Evolutionary conservation across 371 early-diverging fungal species (phyloP).

Genomic region (Mortierella sp.): DNA sequence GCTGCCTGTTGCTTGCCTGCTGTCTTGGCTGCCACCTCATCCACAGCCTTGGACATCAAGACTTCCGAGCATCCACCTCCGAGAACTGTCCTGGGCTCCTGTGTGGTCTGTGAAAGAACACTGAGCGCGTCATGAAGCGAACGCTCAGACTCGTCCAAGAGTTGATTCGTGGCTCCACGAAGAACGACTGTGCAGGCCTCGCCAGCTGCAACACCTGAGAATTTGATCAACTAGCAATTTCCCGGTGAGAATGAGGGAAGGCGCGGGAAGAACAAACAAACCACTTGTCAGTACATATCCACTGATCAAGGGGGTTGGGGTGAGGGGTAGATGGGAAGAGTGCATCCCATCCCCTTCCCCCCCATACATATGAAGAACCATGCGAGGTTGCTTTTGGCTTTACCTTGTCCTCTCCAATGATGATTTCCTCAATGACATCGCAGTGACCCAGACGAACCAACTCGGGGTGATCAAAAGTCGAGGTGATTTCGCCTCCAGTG

Average conservation of each 20-base stretch:
- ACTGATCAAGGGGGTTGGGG: too few species aligned
- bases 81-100: constrained; percentile 94
- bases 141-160: constrained; percentile 99
- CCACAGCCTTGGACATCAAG: constrained; percentile 97
- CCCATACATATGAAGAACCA: too few species aligned
- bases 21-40: constrained; percentile 90
- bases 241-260: too few species aligned
- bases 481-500: constrained; percentile 97
- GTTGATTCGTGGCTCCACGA: constrained; percentile 97
- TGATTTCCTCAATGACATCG: constrained; percentile 96
- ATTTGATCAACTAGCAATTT: constrained; percentile 92
- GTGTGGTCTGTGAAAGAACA: constrained; percentile 96
- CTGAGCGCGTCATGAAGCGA: constrained; percentile 99
- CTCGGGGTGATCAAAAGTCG: constrained; percentile 99
- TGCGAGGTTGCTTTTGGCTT: not conserved
- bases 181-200: constrained; percentile 99
- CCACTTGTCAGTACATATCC: too few species aligned
- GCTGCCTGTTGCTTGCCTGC: constrained; percentile 98
- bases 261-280: too few species aligned
- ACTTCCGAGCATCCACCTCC: constrained; percentile 99
- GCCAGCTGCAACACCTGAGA: constrained; percentile 96
- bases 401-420: constrained; percentile 96
- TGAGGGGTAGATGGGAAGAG: not conserved
- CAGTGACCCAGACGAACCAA: constrained; percentile 95
- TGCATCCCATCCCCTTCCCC: too few species aligned